phyloP scores from a whole-genome alignment of 192 early-diverging fungal species.

The Piromyces finnis region DNA sequence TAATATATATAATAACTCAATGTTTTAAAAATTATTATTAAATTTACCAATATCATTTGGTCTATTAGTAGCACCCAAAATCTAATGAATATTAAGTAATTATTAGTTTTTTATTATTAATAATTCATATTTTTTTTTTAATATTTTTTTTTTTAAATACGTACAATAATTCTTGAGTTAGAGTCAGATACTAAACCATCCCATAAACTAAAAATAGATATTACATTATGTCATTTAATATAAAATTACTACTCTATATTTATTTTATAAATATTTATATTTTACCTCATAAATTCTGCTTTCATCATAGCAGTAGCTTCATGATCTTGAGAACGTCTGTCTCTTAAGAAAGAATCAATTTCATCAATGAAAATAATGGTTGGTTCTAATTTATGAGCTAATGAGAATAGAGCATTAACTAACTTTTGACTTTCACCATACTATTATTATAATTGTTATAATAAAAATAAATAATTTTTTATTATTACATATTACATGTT shows the following conservation, averaged over 20 bases:
- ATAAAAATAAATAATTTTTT: neutral
- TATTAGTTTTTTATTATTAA: no score
- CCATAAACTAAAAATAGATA: conserved; percentile 46
- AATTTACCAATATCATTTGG: conserved; percentile 66
- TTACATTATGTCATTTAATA: no score
- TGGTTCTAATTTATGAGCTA: conserved; percentile 87
- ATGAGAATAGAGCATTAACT: conserved; percentile 74
- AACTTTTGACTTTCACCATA: conserved; percentile 95
- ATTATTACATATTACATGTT: no score
- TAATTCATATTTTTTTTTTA: no score
- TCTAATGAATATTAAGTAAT: conserved; percentile 21
- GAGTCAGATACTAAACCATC: conserved; percentile 76
- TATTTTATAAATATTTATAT: no score
- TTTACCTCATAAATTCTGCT: conserved; percentile 88
- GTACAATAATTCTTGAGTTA: conserved; percentile 13
- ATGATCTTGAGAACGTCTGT: conserved; percentile 70
- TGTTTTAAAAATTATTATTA: neutral
- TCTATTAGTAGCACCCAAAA: conserved; percentile 89
- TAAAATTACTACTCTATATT: no score
- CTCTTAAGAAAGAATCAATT: conserved; percentile 91
- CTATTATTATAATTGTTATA: no score
- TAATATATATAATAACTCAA: no score
- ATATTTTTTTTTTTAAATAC: conserved; percentile 3
- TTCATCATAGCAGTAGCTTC: conserved; percentile 99
- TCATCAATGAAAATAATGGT: conserved; percentile 98